Conservation (phyloP, 805 yeast genomes). For the Yarrowia hollandica region DNA sequence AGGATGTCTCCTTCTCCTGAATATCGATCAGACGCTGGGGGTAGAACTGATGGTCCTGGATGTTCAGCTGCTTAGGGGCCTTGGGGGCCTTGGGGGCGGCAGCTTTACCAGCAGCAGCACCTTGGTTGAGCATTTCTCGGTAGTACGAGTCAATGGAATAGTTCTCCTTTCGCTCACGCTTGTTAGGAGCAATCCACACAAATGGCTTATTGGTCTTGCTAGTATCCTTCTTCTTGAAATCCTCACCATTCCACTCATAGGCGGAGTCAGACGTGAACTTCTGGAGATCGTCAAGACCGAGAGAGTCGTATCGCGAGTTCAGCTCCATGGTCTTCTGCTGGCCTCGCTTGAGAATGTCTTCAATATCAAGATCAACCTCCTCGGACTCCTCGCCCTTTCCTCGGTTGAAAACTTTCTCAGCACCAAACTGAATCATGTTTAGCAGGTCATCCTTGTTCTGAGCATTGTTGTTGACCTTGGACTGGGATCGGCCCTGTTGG, state of each 20-base stretch:
- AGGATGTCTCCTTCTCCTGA: slow-evolving; percentile 77
- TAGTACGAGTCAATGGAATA: slow-evolving; percentile 87
- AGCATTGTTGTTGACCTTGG: slow-evolving; percentile 33
- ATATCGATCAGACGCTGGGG: slow-evolving; percentile 69
- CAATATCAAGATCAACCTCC: slow-evolving; percentile 57
- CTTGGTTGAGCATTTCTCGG: slow-evolving; percentile 73
- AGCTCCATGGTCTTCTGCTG: slow-evolving; percentile 76
- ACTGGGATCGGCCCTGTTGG: slow-evolving; percentile 70
- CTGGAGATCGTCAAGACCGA: slow-evolving; percentile 91
- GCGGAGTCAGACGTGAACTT: slow-evolving; percentile 86
- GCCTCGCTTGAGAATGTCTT: slow-evolving; percentile 75
- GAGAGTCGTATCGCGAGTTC: slow-evolving; percentile 75
- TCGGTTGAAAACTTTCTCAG: slow-evolving; percentile 68
- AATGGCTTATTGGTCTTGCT: slow-evolving; percentile 42
- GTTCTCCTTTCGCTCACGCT: slow-evolving; percentile 55
- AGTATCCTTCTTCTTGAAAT: slow-evolving; percentile 58
- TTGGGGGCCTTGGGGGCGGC: slow-evolving; percentile 56
- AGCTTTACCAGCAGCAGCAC: slow-evolving; percentile 46
- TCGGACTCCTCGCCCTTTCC: slow-evolving; percentile 34
- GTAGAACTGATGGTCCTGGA: slow-evolving; percentile 87
- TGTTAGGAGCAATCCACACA: slow-evolving; percentile 82
- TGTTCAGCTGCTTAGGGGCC: slow-evolving; percentile 77
- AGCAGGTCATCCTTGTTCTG: slow-evolving; percentile 76
- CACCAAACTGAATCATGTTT: slow-evolving; percentile 96
- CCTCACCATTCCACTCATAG: slow-evolving; percentile 95